Conservation (phyloP, 2,329 filamentous ascomycete genomes). For the Xylaria sp. region DNA sequence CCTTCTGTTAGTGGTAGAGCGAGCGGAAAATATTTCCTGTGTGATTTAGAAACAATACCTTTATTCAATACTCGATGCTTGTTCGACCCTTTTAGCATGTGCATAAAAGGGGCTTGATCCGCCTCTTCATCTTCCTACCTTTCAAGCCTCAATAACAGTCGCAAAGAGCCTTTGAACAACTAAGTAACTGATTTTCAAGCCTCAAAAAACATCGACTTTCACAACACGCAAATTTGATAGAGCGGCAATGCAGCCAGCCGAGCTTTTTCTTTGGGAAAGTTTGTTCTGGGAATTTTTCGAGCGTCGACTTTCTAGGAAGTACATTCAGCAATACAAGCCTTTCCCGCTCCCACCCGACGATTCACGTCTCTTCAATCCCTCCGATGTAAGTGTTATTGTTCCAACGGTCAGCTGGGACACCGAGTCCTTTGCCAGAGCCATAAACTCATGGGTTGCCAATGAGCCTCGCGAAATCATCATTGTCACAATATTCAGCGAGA, state of each 20-base stretch:
- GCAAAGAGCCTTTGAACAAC: neutral
- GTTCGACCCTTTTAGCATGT: neutral
- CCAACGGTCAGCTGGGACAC: slow-evolving; percentile 43
- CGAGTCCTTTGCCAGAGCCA: slow-evolving; percentile 33
- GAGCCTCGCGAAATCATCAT: slow-evolving; percentile 45
- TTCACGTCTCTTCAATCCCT: neutral
- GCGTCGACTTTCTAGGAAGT: neutral
- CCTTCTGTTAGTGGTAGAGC: neutral
- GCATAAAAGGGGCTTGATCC: neutral
- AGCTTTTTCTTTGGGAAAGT: neutral
- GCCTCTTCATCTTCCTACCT: neutral
- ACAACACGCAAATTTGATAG: neutral
- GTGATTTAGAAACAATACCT: neutral
- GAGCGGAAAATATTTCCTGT: neutral
- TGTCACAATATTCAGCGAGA: slow-evolving; percentile 38
- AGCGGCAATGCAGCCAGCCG: neutral
- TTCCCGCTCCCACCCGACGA: slow-evolving; percentile 31
- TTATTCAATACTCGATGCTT: neutral
- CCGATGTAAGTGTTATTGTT: slow-evolving; percentile 46
- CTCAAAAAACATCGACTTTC: neutral
- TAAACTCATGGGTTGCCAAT: slow-evolving; percentile 41
- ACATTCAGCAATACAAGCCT: slow-evolving; percentile 30
- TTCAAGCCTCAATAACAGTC: neutral
- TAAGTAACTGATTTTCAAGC: neutral
- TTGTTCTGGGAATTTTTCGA: slow-evolving; percentile 36